A percentile compares a stretch with the other conserved stretches of the same genome.
These are phyloP conservation scores for Endoconidiophora laricicola DNA, from an alignment of 2,329 filamentous ascomycete species.

Conservation along the genomic window DNA sequence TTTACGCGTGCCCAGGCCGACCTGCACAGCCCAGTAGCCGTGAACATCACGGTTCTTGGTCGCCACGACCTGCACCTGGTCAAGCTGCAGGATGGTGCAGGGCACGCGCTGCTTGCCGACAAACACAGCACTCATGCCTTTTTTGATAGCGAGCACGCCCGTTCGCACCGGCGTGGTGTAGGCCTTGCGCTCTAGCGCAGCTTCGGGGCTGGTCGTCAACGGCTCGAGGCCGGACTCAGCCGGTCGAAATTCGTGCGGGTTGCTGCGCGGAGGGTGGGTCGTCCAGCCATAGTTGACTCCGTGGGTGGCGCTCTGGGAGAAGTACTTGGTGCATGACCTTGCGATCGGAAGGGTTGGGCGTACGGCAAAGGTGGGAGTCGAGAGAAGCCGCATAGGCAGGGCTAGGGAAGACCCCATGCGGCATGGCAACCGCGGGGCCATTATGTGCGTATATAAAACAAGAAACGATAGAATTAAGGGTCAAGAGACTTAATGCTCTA, in stretches of 20 bases:
- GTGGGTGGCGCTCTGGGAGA: conserved; percentile 30
- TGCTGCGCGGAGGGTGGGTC: conserved; percentile 33
- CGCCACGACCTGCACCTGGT: conserved; percentile 75
- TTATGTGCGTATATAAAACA: neutral
- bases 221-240: conserved; percentile 36
- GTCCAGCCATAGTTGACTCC: conserved; percentile 45
- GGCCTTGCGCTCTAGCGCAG: conserved; percentile 41
- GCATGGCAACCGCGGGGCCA: conserved; percentile 10
- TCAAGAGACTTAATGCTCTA: neutral
- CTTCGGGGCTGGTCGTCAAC: conserved; percentile 41
- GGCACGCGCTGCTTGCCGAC: conserved; percentile 61
- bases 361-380: neutral
- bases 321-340: conserved; percentile 8
- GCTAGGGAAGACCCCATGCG: conserved; percentile 5
- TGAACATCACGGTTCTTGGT: conserved; percentile 67
- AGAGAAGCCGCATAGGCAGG: neutral
- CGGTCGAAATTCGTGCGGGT: conserved; percentile 46
- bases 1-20: conserved; percentile 62
- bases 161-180: conserved; percentile 50
- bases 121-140: conserved; percentile 90
- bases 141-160: conserved; percentile 75
- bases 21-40: conserved; percentile 88
- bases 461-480: neutral
- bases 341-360: neutral
- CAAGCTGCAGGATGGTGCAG: conserved; percentile 86